Base-by-base conservation (phyloP, 306 rosid genomes). In the Lablab purpureus region DNA sequence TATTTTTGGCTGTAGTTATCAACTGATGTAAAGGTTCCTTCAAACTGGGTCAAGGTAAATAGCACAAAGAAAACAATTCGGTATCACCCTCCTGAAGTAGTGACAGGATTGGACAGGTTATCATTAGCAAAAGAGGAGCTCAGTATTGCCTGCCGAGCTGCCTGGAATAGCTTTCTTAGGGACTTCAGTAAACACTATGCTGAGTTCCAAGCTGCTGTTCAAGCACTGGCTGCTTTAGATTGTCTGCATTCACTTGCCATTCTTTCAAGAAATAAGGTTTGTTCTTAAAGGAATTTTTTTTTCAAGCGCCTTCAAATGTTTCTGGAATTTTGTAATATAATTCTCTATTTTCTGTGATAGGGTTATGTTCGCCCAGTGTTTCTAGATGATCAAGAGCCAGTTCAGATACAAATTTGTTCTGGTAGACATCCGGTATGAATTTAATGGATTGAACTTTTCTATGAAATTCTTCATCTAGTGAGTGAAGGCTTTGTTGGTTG, bases 61-160 rank as follows among this genome's bases (percentile, higher is more conserved):
- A 86, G 97, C 83, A 95, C 99, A 66, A 92, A 92, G 87, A 95
- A 91, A 90, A 88, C 91, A 75, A 76, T 87, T 66, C 91, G 98
- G 66, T 92, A 95, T 87, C 99, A 92, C 82, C 95, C 99, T 86
- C 97, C 97, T 77, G 98, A 92, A 81, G 94, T 92, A 43, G 77
- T 95, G 80, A 71, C 87, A 40, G 95, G 96, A 25, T 83, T 91
- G 71, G 96, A 95, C 71, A 79, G 86, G 83, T 84, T 92, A 27
- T 84, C 96, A 12, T 84, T 92, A 70, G 93, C 89, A 63, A 92
- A 86, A 64, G 99, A 94, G 82, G 88, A 90, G 90, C 98, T 92
- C 78, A 83, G 54, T 47, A 27, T 88, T 73, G 86, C 87, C 71
- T 90, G 93, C 77, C 92, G 86, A 62, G 90, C 90, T 75, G 96